Evolutionary conservation across 192 early-diverging fungal species (phyloP), one percentile per base, ranked within the genome.

Genomic region (Gaertneriomyces sp.): DNA sequence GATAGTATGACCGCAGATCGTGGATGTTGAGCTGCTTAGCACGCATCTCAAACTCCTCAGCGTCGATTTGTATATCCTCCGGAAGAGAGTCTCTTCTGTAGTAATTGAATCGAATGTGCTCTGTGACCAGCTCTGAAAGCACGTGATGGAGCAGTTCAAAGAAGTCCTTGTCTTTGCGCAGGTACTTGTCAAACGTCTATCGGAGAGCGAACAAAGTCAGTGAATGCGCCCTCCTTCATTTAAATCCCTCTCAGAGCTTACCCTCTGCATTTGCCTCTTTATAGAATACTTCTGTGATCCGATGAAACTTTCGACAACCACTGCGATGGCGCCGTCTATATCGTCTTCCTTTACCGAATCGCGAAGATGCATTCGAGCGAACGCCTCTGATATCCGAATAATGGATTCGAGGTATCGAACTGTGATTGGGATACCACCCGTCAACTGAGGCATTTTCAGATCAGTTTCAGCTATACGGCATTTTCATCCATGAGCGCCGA

Each of bases 351-450:
- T 85, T 1, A 95, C 94, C 61, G 89, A 86, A 68, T 93, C 91
- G 42, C 93, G 89, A 62, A 98, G 77, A 63, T 98, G 96, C 93
- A 98, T 96, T 61, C 89, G 89, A 8, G 96, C 96, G 67, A 96
- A 88, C 1, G 92, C 89, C 73, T 93, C 90, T 0, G 91, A 82
- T 81, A 94, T 80, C 10, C 88, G 75, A 43, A 93, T 78, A 67
- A 94, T 79, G 6, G 90, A 89, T 69, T 94, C 92, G 7, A 94
- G 77, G 77, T 94, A 91, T 19, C 91, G 79, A 2, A 90, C 90
- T 5, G 92, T 94, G 58, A 94, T 93, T 4, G 90, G 82, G 58
- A 79, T 84, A 42, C 90, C 42, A 73, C 76, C 71, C 79, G 81
- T 45, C 84, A 77, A 81, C 62, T 85, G 77, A 43, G 14, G 65